Conservation (phyloP, 2,329 filamentous ascomycete species). For the Ophiocordyceps camponoti-floridani region DNA sequence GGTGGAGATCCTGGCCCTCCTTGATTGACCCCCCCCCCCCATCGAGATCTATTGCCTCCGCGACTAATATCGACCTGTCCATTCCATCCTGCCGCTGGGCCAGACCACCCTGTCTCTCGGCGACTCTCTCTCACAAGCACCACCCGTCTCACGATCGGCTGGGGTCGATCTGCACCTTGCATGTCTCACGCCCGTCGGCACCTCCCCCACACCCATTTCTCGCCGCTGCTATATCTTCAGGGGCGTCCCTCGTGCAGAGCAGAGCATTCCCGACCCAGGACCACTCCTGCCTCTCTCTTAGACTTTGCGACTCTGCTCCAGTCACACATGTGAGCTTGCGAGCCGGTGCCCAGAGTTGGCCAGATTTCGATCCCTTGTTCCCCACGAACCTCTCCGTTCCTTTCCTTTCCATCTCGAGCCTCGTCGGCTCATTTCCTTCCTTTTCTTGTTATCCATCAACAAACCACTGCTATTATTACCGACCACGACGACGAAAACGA, state of each 20-base stretch:
- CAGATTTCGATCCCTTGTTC: neutral
- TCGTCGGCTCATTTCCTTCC: neutral
- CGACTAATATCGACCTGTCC: conserved; percentile 8
- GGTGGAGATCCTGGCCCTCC: conserved; percentile 6
- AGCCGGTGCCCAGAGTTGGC: neutral
- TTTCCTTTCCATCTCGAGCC: neutral
- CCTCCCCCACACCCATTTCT: conserved; percentile 18
- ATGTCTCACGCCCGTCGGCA: conserved; percentile 16
- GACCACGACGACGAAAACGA: neutral
- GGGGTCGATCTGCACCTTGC: conserved; percentile 15
- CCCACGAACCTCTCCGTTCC: neutral
- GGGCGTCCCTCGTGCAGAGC: conserved; percentile 15
- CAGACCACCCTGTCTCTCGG: conserved; percentile 16
- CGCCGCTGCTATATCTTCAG: conserved; percentile 22
- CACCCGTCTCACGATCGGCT: conserved; percentile 12
- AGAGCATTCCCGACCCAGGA: conserved; percentile 17
- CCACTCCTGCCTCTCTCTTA: conserved; percentile 5
- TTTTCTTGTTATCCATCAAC: neutral
- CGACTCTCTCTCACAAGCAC: conserved; percentile 10
- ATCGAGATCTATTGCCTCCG: conserved; percentile 10
- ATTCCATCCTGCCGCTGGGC: conserved; percentile 15
- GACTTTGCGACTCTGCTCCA: conserved; percentile 1
- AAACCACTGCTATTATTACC: too few species aligned
- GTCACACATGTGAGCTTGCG: neutral
- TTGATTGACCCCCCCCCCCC: conserved; percentile 6